Evolutionary conservation across 257 asterid species (phyloP).

Genomic region (Solanum pinnatisectum): DNA sequence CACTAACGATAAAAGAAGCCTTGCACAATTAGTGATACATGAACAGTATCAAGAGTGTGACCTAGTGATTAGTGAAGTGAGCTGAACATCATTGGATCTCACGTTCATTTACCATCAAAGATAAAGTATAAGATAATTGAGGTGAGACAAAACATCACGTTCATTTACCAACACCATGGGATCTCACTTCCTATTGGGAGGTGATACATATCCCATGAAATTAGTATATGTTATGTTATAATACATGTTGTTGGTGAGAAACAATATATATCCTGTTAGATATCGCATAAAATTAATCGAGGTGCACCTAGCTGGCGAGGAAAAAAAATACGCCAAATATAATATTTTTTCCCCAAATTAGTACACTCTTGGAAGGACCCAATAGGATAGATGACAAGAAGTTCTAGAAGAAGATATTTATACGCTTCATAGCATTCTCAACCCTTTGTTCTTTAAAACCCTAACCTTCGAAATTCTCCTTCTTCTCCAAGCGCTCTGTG

Average conservation of each 20-base stretch:
- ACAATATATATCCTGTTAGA: too few relatives aligned
- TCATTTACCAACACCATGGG: background rate
- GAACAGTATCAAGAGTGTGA: too few relatives aligned
- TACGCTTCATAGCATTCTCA: background rate
- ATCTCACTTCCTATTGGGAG: background rate
- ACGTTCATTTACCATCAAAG: background rate
- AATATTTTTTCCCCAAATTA: background rate
- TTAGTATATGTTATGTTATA: too few relatives aligned
- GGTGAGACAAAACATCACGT: background rate
- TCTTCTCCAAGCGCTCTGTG: background rate
- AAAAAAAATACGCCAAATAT: background rate
- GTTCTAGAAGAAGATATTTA: background rate
- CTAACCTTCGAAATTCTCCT: background rate
- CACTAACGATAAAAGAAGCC: background rate
- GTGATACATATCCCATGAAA: background rate
- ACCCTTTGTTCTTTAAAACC: background rate
- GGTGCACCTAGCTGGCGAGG: background rate
- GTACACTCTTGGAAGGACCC: background rate
- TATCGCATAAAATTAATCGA: background rate
- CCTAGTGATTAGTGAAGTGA: too few relatives aligned
- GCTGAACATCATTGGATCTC: background rate
- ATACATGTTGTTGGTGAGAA: too few relatives aligned
- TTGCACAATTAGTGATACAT: background rate
- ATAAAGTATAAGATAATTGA: too few relatives aligned
- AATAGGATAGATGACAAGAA: background rate